Base-by-base conservation (phyloP, 176 grass and related monocot genomes). In the Secale cereale region DNA sequence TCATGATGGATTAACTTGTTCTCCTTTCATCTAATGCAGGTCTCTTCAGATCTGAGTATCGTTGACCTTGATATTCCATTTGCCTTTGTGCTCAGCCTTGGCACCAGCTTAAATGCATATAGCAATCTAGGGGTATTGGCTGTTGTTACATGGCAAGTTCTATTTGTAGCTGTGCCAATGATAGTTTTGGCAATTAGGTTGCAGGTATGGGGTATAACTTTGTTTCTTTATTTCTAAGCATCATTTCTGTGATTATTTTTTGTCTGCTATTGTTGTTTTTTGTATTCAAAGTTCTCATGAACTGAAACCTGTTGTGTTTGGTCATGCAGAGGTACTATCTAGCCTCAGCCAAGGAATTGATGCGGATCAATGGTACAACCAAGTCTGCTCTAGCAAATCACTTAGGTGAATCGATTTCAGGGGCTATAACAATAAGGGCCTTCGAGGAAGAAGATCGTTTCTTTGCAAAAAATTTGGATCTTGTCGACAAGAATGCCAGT, bases 31-130 rank as follows among this genome's bases (percentile, higher is more conserved):
- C 37, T 25, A 71, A 73, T 83, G 75, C 91, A 98, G 96, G 96
- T 95, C 50, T 95, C 96, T 59, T 81, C 84, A 43, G 93, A 98
- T 76, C 77, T 98, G 33, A 98, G 86, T 89, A 89, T 95, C 32
- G 76, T 95, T 85, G 96, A 98, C 57, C 88, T 95, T 81, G 96
- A 98, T 84, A 45, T 98, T 81, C 96, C 96, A 52, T 98, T 98
- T 52, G 32, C 28, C 76, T 87, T 98, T 14, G 70, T 88, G 62
- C 87, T 86, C 40, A 91, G 85, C 61, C 7, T 80, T 46, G 57
- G 77, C 82, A 68, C 91, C 62, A 94, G 85, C 56, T 17, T 98
- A 74, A 88, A 89, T 91, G 86, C 81, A 77, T 98, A 86, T 77
- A 89, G 83, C 74, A 98, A 92, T 87, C 78, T 98, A 46, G 96